Conservation (phyloP, 352 stramenopile species). For the Globisporangium mamillatum region DNA sequence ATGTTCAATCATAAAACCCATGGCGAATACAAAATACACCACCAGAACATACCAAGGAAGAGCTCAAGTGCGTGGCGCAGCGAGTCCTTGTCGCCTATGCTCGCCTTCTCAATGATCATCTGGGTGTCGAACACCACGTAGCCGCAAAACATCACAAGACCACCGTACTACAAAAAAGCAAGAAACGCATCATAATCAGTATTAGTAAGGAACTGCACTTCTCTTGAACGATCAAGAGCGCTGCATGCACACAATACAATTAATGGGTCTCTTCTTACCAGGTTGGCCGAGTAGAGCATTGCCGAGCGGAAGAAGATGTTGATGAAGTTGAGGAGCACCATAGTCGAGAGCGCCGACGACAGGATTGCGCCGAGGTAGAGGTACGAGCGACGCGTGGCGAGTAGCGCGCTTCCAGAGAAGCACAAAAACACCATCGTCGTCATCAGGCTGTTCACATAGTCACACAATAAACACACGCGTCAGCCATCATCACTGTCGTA, state of each 20-base stretch:
- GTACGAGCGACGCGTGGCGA: constrained; percentile 75
- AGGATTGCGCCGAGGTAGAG: constrained; percentile 83
- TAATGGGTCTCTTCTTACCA: constrained; percentile 32
- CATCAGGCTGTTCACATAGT: constrained; percentile 36
- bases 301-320: constrained; percentile 68
- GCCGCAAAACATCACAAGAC: constrained; percentile 86
- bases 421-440: constrained; percentile 83
- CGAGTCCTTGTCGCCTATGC: constrained; percentile 78
- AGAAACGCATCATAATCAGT: neutral
- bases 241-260: neutral
- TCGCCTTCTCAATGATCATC: constrained; percentile 89
- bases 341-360: constrained; percentile 55
- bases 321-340: constrained; percentile 47
- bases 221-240: neutral
- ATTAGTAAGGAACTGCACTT: constrained; percentile 1
- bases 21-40: neutral
- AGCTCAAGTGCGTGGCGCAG: constrained; percentile 81
- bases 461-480: constrained; percentile 2
- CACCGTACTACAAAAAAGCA: constrained; percentile 46
- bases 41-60: constrained; percentile 62
- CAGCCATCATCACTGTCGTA: neutral
- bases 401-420: constrained; percentile 79
- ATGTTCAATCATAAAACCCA: neutral
- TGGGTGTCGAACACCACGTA: constrained; percentile 91
- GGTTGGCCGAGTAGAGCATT: constrained; percentile 49